Evolutionary conservation across 345 rosid species (phyloP).

Genomic region (Eucalyptus guilfoylei): DNA sequence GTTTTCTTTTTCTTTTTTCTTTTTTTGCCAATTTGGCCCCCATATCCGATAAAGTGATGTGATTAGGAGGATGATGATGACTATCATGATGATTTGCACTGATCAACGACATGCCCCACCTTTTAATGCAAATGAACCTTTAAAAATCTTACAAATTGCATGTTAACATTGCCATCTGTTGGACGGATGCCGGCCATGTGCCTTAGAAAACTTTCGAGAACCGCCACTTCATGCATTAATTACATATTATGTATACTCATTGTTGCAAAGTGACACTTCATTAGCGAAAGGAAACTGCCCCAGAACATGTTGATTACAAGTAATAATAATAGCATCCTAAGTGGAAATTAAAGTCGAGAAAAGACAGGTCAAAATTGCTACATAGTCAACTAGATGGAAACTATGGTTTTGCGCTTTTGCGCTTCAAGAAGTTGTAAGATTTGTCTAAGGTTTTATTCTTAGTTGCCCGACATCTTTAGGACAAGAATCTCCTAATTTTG

Average conservation of each 20-base stretch:
- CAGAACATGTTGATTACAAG: background rate
- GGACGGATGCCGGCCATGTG: background rate
- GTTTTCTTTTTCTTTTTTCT: accelerated
- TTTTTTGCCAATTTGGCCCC: background rate
- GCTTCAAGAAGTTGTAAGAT: background rate
- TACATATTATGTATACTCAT: background rate
- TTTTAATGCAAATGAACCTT: background rate
- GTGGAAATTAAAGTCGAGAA: background rate
- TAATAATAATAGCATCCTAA: background rate
- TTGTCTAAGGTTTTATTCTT: background rate
- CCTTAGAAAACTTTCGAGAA: background rate
- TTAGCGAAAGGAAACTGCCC: background rate
- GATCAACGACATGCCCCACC: background rate
- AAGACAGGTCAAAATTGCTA: background rate
- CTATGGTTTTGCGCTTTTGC: background rate
- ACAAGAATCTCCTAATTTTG: background rate
- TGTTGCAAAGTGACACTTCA: background rate
- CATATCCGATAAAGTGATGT: background rate
- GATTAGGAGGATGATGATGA: background rate
- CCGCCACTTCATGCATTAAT: background rate
- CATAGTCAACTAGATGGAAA: background rate
- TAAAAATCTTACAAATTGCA: background rate
- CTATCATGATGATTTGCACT: background rate
- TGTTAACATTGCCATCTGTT: background rate
- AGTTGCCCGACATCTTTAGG: background rate